Evolutionary conservation across 2,329 filamentous ascomycete genomes (phyloP), one percentile per base, ranked within the genome.

Genomic region (Fusarium torulosum): DNA sequence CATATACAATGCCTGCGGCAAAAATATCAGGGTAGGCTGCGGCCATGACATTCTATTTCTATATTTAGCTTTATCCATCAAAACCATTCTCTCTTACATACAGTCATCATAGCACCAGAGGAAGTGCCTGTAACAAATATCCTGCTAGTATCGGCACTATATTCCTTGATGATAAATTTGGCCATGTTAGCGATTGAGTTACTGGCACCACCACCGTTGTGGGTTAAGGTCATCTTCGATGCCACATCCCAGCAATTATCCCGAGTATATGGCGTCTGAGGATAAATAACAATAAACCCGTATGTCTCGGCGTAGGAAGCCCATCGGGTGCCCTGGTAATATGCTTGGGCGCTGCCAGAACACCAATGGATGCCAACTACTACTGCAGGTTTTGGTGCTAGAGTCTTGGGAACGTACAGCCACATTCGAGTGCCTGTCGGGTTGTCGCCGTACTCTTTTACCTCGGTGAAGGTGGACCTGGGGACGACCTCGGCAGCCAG

Each of bases 241-340:
- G 85, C 82, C 7, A 89, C 87, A 67, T 90, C 87, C 83, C 86
- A 90, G 77, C 87, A 90, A 42, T 75, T 81, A 38, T 78, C 80
- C 15, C 71, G 72, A 1, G 64, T 71, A 21, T 70, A 71, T 4
- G 70, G 70, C 7, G 78, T 82, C 68, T 79, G 78, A 3, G 83
- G 83, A 63, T 82, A 84, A 63, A 84, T 81, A 19, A 81, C 74
- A 54, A 90, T 87, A 75, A 85, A 88, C 38, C 85, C 86, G 49
- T 85, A 79, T 27, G 78, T 75, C 63, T 88, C 85, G 15, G 87
- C 84, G 15, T 85, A 79, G 3, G 77, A 78, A 29, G 84, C 82
- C 73, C 87, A 89, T 3, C 83, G 81, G 1, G 81, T 83, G 59
- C 81, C 80, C 20, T 72, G 77, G 71, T 83, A 86, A 75, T 84